Percentiles rank a stretch among this genome's conserved stretches.
Conservation (phyloP, 129 eudicot species). For the Heracleum sosnowskyi region DNA sequence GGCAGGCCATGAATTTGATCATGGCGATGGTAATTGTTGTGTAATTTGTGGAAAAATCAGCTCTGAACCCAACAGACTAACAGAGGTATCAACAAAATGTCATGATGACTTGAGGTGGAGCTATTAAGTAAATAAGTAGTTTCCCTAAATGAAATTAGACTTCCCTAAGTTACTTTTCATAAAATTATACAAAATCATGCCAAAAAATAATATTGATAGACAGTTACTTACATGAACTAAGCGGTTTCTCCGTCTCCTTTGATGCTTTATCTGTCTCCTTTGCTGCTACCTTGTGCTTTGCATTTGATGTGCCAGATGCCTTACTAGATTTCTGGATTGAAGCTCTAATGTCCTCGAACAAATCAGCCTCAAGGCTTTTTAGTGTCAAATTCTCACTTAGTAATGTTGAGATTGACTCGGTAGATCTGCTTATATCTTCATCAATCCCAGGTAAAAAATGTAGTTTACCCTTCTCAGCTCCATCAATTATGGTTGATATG, state of each 20-base stretch:
- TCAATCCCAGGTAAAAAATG: conserved; percentile 57
- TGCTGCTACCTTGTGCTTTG: conserved; percentile 26
- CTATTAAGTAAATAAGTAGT: not conserved
- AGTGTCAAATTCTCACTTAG: conserved; percentile 69
- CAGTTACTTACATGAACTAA: conserved; percentile 42
- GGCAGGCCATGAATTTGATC: not conserved
- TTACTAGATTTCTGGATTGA: conserved; percentile 75
- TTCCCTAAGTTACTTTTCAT: not conserved
- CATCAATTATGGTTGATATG: conserved; percentile 79
- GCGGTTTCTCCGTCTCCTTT: conserved; percentile 19
- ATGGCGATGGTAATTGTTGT: not conserved
- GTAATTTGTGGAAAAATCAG: not conserved
- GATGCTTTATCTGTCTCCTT: conserved; percentile 19
- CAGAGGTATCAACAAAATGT: not conserved
- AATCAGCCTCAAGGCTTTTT: conserved; percentile 74
- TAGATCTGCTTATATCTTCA: conserved; percentile 67
- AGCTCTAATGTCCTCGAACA: conserved; percentile 82
- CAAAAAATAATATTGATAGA: not conserved
- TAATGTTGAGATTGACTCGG: conserved; percentile 71
- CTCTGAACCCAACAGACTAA: not conserved
- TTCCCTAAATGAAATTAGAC: too few species aligned
- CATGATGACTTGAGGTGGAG: not conserved
- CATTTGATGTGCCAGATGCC: conserved; percentile 25
- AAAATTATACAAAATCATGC: not conserved
- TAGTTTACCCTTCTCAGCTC: conserved; percentile 40